These are phyloP conservation scores for Lactarius trivialis DNA, from an alignment of 768 basidiomycete genomes.

Conservation along the genomic window DNA sequence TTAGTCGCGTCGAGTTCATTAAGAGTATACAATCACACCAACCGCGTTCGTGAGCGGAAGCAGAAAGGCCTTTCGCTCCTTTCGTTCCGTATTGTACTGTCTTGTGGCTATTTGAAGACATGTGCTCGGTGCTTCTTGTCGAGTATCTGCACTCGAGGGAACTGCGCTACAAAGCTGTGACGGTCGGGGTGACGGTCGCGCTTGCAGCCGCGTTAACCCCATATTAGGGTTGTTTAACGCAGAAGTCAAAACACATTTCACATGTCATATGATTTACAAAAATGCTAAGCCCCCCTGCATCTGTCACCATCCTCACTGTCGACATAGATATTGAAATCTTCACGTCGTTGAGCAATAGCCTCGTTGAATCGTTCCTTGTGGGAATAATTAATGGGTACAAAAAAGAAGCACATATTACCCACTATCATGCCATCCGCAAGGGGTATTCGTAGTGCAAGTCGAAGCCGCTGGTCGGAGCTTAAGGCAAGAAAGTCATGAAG, in stretches of 20 bases:
- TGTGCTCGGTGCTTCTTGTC: neutral
- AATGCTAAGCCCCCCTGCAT: slow-evolving; percentile 27
- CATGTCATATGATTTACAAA: slow-evolving; percentile 2
- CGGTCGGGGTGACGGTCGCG: slow-evolving; percentile 38
- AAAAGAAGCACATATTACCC: neutral
- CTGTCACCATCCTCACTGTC: slow-evolving; percentile 52
- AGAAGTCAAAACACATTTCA: too few species aligned
- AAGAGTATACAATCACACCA: slow-evolving; percentile 24
- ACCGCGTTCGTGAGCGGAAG: slow-evolving; percentile 48
- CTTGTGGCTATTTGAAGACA: slow-evolving; percentile 3
- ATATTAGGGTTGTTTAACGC: slow-evolving; percentile 3
- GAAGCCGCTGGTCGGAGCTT: slow-evolving; percentile 16
- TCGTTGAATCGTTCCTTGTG: slow-evolving; percentile 19
- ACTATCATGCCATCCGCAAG: slow-evolving; percentile 13
- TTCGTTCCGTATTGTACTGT: neutral
- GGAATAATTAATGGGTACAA: neutral
- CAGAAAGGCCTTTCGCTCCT: slow-evolving; percentile 20
- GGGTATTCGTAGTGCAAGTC: slow-evolving; percentile 10
- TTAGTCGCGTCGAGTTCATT: neutral
- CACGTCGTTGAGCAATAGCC: slow-evolving; percentile 13
- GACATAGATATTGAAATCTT: slow-evolving; percentile 2
- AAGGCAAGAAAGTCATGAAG: slow-evolving; percentile 47
- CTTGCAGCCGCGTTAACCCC: neutral
- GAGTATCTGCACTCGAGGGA: slow-evolving; percentile 32
- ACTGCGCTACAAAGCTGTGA: slow-evolving; percentile 43